Conservation (phyloP, 2,329 filamentous ascomycete species). For the Aurifilum marmelostoma region DNA sequence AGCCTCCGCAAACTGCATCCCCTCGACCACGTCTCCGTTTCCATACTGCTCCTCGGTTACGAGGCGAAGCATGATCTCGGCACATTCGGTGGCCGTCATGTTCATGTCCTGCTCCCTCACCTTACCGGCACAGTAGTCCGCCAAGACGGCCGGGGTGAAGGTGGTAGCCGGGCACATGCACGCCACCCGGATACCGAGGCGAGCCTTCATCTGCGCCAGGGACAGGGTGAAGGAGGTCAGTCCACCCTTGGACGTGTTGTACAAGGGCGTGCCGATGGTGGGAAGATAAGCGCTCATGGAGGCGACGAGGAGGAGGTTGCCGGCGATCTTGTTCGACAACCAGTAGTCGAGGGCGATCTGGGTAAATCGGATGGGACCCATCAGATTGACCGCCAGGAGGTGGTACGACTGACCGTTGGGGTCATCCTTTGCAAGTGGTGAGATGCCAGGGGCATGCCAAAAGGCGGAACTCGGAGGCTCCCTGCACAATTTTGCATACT, state of each 20-base stretch:
- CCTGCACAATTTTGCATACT: not conserved
- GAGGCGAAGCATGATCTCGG: conserved; percentile 23
- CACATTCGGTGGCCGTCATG: conserved; percentile 26
- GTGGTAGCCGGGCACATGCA: conserved; percentile 28
- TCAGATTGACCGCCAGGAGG: conserved; percentile 32
- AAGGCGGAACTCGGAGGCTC: conserved; percentile 34
- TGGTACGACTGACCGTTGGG: conserved; percentile 30
- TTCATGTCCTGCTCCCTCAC: conserved; percentile 26
- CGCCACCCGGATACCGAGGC: conserved; percentile 22
- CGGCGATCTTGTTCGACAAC: conserved; percentile 20
- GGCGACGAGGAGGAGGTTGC: conserved; percentile 20
- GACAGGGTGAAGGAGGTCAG: conserved; percentile 28
- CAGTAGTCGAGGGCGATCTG: conserved; percentile 36
- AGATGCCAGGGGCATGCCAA: conserved; percentile 33
- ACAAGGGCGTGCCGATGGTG: conserved; percentile 23
- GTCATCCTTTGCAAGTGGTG: conserved; percentile 29
- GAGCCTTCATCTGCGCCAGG: conserved; percentile 26
- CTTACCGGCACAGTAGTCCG: conserved; percentile 25
- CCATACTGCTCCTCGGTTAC: conserved; percentile 26
- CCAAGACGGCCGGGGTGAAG: conserved; percentile 23
- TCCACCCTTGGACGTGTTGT: conserved; percentile 33
- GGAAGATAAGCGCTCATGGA: conserved; percentile 18
- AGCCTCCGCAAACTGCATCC: conserved; percentile 23
- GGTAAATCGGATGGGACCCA: conserved; percentile 33
- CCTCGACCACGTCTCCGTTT: conserved; percentile 26